Base-by-base conservation (phyloP, 306 rosid species). In the Citrullus colocynthis region DNA sequence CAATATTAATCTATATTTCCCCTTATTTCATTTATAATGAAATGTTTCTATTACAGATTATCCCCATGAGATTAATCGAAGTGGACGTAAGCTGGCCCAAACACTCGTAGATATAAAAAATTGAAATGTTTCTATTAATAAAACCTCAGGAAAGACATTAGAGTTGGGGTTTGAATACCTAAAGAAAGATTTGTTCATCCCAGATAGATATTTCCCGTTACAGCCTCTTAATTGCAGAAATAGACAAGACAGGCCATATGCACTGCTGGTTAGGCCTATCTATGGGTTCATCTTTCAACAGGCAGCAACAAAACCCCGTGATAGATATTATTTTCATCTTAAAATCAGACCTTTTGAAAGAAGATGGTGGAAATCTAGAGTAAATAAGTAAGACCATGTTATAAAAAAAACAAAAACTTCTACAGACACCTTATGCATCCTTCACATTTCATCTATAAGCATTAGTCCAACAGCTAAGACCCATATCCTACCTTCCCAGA, bases 351-450 rank as follows among this genome's bases (percentile, higher is more conserved):
- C 59, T 48, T 72, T 71, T 0, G 24, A 71, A 18, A 49, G 59
- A 20, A 48, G 21, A 71, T 6, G 36, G 3, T 28, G 54, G 28
- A 28, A 14, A 72, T 72, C 24, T 72, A 49, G n/a, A 49, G 60
- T 72, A 30, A 54, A 75, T 44, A 44, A 41, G 44, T 32, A 52
- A 15, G 32, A 55, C 49, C 61, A 74, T 10, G 63, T 28, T 54
- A 12, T 48, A 39, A 18, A 67, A 18, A 18, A 6, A 49, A 14
- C 2, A 12, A 56, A 52, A 48, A 51, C 24, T 8, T 10, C 18
- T 54, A 75, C 64, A 42, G 54, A 74, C 76, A 34, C 15, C 52
- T 75, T 51, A 10, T 30, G 78, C 62, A 74, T 74, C 62, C 62
- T 74, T 74, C 49, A 74, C 64, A 74, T 48, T 49, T 73, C 77